Base-by-base conservation (phyloP, 2,329 filamentous ascomycete genomes). In the Aureobasidium sp. region DNA sequence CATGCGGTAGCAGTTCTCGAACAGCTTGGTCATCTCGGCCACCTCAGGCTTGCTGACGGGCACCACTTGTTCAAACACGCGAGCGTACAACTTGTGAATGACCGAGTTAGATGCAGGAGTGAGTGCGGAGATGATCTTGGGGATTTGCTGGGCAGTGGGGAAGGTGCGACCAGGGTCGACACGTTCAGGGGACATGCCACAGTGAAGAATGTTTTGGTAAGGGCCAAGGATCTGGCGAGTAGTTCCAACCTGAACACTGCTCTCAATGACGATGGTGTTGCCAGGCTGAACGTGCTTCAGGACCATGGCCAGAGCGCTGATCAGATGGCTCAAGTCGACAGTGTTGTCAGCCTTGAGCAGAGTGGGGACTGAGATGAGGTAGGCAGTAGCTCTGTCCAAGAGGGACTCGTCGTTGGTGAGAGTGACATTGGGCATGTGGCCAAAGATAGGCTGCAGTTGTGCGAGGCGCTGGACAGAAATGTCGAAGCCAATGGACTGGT, bases 11-110 rank as follows among this genome's bases (percentile, higher is more conserved):
- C 82, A 84, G 67, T 84, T 84, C 64, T 84, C 81, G 67, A 82
- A 84, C 14, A 84, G 71, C 70, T 84, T 84, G 64, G 77, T 81
- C 79, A 84, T 83, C 69, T 84, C 82, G 1, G 82, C 82, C 1
- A 82, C 80, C 66, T 84, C 82, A 1, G 81, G 81, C 34, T 70
- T 71, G 12, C 79, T 80, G 34, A 83, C 81, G 0, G 77, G 74
- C 7, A 83, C 73, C 6, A 83, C 72, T 0, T 70, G 68, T 55
- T 81, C 73, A 64, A 82, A 83, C 1, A 77, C 78, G n/a, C 70
- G 67, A 2, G 72, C 71, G 68, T 84, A 84, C 4, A 83, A 68
- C 7, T 69, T 66, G 7, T 68, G 63, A 59, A 84, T 82, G 37
- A 74, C 71, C 9, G 75, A 67, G 2, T 81, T 70, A 0, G 81